A percentile compares a stretch with the other conserved stretches of the same genome.
Conservation (phyloP, 768 basidiomycete species). For the Psilocybe azurescens region DNA sequence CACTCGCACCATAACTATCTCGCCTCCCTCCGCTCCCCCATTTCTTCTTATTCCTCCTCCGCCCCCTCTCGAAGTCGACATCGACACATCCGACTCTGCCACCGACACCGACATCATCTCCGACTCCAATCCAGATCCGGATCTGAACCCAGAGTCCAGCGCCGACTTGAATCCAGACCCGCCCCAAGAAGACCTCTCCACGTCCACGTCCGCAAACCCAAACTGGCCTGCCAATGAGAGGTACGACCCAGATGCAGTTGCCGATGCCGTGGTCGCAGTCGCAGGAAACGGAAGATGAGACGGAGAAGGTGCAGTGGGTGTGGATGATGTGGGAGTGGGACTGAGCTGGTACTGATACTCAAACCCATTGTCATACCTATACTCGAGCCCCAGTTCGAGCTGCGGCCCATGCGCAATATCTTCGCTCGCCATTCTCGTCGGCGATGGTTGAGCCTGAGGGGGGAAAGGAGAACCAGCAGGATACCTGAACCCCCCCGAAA, state of each 20-base stretch:
- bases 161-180: neutral
- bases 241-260: neutral
- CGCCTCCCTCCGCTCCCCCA: neutral
- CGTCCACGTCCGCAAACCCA: too few species aligned
- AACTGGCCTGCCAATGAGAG: neutral
- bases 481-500: neutral
- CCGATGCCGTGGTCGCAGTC: neutral
- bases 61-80: conserved; percentile 6
- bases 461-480: neutral
- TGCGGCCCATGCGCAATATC: neutral
- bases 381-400: neutral
- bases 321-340: neutral
- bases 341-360: neutral
- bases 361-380: neutral
- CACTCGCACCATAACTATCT: neutral
- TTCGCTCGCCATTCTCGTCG: neutral
- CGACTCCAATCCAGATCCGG: neutral
- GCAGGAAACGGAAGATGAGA: neutral
- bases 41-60: neutral
- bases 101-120: neutral
- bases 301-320: neutral
- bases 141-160: too few species aligned
- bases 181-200: too few species aligned
- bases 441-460: too few species aligned
- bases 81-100: neutral